Conservation (phyloP, 208 protist genomes). For the Trypanosomatidae sp. region DNA sequence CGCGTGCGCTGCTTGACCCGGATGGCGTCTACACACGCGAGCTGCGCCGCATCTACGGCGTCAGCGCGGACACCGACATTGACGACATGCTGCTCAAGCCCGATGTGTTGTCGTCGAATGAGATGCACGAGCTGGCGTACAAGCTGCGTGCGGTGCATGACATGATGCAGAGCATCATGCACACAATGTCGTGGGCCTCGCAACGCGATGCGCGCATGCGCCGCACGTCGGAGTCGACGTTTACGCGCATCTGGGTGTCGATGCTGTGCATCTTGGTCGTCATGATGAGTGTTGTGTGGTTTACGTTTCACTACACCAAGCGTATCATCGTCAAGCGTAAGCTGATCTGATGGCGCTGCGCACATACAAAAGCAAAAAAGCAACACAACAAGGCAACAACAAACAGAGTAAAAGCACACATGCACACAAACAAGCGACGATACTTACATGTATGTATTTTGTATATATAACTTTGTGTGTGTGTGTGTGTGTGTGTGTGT, state of each 20-base stretch:
- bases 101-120: slow-evolving; percentile 8
- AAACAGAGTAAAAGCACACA: no score
- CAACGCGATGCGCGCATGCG: slow-evolving; percentile 17
- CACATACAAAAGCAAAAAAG: no score
- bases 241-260: slow-evolving; percentile 34
- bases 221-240: slow-evolving; percentile 26
- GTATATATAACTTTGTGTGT: no score
- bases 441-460: no score
- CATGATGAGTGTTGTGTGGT: slow-evolving; percentile 9
- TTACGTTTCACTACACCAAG: slow-evolving; percentile 27
- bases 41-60: slow-evolving; percentile 6
- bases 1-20: slow-evolving; percentile 2
- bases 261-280: slow-evolving; percentile 4
- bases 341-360: slow-evolving; percentile 28
- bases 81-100: slow-evolving; percentile 6
- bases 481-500: no score
- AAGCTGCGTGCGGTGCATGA: slow-evolving; percentile 7
- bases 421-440: no score
- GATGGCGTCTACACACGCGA: slow-evolving; percentile 11
- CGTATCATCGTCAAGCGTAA: slow-evolving; percentile 30
- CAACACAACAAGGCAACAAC: no score
- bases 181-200: slow-evolving; percentile 5
- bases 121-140: slow-evolving; percentile 9
- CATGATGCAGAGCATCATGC: slow-evolving; percentile 9
- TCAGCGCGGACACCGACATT: slow-evolving; percentile 5